Conservation (phyloP, 2,329 filamentous ascomycete genomes). For the Sporothrix phasma region DNA sequence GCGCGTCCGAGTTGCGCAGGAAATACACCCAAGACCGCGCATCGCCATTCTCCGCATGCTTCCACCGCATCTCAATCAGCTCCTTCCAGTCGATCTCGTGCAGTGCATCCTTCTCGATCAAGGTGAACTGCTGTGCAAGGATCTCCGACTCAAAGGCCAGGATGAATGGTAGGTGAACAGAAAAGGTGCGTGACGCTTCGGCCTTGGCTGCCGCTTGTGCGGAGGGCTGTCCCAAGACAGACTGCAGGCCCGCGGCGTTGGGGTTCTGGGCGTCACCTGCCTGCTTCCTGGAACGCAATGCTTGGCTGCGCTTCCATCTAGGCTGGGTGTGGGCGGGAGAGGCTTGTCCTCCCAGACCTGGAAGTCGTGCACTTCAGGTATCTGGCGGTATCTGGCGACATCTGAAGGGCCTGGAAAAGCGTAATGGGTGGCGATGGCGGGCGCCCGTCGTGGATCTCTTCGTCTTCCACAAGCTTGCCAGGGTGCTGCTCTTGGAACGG, state of each 20-base stretch:
- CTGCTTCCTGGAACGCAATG: not conserved
- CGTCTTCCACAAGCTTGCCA: slow-evolving; percentile 11
- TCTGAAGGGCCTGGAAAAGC: slow-evolving; percentile 36
- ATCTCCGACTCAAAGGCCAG: slow-evolving; percentile 70
- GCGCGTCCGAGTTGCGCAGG: slow-evolving; percentile 59
- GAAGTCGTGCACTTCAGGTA: slow-evolving; percentile 32
- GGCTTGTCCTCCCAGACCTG: slow-evolving; percentile 36
- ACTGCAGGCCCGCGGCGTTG: slow-evolving; percentile 26
- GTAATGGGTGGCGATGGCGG: slow-evolving; percentile 39
- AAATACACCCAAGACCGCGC: slow-evolving; percentile 76
- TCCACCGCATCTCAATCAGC: slow-evolving; percentile 74
- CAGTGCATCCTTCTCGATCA: slow-evolving; percentile 77
- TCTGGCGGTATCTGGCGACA: slow-evolving; percentile 31
- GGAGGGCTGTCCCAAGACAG: slow-evolving; percentile 23
- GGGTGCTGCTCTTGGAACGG: slow-evolving; percentile 12
- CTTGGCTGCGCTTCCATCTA: not conserved
- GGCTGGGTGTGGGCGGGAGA: slow-evolving; percentile 36
- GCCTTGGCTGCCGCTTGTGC: slow-evolving; percentile 25
- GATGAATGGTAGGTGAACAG: slow-evolving; percentile 66
- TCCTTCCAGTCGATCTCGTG: slow-evolving; percentile 87
- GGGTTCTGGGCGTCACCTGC: slow-evolving; percentile 4
- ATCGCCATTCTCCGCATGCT: slow-evolving; percentile 53
- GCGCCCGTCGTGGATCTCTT: slow-evolving; percentile 15
- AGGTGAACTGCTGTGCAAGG: slow-evolving; percentile 71
- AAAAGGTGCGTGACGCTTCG: slow-evolving; percentile 28